Evolutionary conservation across 129 eudicot genomes (phyloP).

Genomic region (Pittosporum tobira): DNA sequence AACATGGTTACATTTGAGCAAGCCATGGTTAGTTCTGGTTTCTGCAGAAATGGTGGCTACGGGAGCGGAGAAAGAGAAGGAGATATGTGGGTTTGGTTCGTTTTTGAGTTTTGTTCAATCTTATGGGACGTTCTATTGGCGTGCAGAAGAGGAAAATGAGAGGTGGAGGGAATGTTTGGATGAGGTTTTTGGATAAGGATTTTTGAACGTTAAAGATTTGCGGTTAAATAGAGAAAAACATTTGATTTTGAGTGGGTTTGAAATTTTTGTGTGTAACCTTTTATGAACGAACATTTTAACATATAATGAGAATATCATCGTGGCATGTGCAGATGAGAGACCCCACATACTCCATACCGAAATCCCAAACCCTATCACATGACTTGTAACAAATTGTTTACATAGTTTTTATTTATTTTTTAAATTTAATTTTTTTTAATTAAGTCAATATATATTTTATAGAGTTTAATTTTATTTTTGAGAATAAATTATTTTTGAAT

Average conservation of each 20-base stretch:
- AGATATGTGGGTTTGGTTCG: slow-evolving; percentile 4
- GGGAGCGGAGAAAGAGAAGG: slow-evolving; percentile 3
- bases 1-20: slow-evolving; percentile 36
- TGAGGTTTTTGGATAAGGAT: slow-evolving; percentile 36
- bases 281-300: no score
- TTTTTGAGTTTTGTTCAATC: background rate
- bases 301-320: no score
- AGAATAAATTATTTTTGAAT: no score
- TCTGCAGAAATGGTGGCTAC: slow-evolving; percentile 4
- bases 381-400: no score
- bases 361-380: no score
- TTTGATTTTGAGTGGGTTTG: slow-evolving; percentile 2
- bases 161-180: slow-evolving; percentile 38
- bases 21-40: slow-evolving; percentile 23
- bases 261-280: background rate
- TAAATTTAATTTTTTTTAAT: no score
- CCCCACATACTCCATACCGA: no score
- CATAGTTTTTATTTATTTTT: no score
- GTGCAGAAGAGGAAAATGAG: slow-evolving; percentile 13
- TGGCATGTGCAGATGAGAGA: no score
- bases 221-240: background rate
- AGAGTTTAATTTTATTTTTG: no score
- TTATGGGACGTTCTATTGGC: slow-evolving; percentile 2
- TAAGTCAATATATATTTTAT: no score
- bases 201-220: slow-evolving; percentile 21